Conservation (phyloP, 768 basidiomycete species). For the Macrolepiota fuliginosa region DNA sequence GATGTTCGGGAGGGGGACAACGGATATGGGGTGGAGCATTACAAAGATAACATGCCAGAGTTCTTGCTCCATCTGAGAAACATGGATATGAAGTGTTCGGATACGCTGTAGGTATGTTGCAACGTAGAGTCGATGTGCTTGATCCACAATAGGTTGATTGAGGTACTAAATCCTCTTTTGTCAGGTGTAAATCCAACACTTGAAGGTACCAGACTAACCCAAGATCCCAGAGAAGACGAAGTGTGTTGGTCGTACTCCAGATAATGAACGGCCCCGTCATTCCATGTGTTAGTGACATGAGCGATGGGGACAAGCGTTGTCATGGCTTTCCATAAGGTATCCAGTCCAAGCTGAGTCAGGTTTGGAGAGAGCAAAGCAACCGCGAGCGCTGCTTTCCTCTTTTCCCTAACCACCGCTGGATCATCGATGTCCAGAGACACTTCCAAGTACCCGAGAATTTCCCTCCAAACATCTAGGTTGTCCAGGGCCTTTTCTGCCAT, state of each 20-base stretch:
- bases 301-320: not conserved
- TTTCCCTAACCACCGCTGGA: not conserved
- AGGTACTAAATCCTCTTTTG: not conserved
- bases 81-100: not conserved
- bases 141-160: not conserved
- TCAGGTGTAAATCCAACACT: not conserved
- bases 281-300: not conserved
- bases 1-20: not conserved
- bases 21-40: not conserved
- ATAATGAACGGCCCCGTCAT: not conserved
- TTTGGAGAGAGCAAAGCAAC: not conserved
- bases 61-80: not conserved
- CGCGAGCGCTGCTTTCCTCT: not conserved
- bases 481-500: not conserved
- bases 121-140: not conserved
- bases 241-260: not conserved
- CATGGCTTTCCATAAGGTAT: not conserved
- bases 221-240: not conserved
- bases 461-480: not conserved
- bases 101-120: not conserved
- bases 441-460: not conserved
- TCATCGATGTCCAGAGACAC: not conserved
- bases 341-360: not conserved
- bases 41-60: not conserved
- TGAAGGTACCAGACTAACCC: not conserved